Percentiles rank a stretch among this genome's conserved stretches.
These are phyloP conservation scores for Lachnellula arida DNA, from an alignment of 2,329 filamentous ascomycete genomes.

Conservation along the genomic window DNA sequence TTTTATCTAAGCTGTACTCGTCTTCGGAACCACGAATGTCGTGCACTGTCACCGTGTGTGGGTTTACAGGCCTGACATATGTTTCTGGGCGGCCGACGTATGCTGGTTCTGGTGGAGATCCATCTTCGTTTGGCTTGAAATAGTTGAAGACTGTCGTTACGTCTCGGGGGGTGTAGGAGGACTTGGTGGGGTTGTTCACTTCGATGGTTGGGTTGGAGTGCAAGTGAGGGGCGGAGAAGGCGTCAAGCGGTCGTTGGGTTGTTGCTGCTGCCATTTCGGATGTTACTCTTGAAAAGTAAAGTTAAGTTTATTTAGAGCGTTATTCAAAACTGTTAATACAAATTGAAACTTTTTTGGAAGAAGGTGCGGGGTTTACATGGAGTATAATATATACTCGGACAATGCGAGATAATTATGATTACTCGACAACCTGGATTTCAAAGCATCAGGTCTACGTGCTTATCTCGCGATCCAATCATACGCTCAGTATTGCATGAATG, in stretches of 20 bases:
- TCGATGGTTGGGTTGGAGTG: not conserved
- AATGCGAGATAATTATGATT: not conserved
- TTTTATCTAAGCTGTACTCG: constrained; percentile 38
- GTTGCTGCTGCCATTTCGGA: constrained; percentile 1
- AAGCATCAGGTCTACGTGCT: not conserved
- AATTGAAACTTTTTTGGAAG: not conserved
- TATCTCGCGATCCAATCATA: not conserved
- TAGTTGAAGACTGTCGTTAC: constrained; percentile 15
- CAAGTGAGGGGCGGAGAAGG: not conserved
- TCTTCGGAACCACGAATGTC: constrained; percentile 43
- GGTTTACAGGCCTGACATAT: not conserved
- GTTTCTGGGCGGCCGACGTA: constrained; percentile 7
- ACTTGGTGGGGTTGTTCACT: not conserved
- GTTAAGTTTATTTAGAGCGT: not conserved
- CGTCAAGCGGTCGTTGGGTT: not conserved
- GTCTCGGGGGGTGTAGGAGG: constrained; percentile 5
- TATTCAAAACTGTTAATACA: not conserved
- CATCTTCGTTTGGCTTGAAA: constrained; percentile 17
- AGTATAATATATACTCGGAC: too few species aligned
- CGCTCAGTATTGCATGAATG: not conserved
- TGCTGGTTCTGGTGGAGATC: constrained; percentile 14
- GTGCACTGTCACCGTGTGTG: constrained; percentile 27
- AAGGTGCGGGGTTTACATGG: too few species aligned
- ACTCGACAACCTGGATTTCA: not conserved
- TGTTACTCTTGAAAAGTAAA: not conserved